phyloP scores from a whole-genome alignment of 192 early-diverging fungal species.

The Linnemannia schmuckeri region DNA sequence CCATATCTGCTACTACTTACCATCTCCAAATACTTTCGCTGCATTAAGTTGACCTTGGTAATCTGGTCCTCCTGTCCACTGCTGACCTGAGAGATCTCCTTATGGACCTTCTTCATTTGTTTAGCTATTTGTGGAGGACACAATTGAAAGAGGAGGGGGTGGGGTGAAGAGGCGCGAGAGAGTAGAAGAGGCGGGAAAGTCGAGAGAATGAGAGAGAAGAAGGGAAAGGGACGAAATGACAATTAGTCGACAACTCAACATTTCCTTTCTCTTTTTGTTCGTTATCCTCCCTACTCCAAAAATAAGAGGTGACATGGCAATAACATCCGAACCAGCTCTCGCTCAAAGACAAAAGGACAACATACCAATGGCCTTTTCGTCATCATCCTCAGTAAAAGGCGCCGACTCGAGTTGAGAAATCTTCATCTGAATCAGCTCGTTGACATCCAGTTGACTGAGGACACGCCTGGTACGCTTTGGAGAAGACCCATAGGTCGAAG shows the following conservation, averaged over 20 bases:
- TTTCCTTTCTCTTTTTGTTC: background rate
- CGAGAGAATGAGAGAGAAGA: background rate
- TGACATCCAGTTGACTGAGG: slow-evolving; percentile 64
- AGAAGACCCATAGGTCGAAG: background rate
- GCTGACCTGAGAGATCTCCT: slow-evolving; percentile 63
- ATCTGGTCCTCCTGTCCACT: slow-evolving; percentile 62
- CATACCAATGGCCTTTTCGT: slow-evolving; percentile 69
- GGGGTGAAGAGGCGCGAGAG: background rate
- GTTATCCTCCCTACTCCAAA: background rate
- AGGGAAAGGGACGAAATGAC: background rate
- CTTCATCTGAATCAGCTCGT: slow-evolving; percentile 67
- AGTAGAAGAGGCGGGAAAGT: background rate
- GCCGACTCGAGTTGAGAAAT: slow-evolving; percentile 68
- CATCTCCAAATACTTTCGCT: slow-evolving; percentile 71
- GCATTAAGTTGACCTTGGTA: slow-evolving; percentile 62
- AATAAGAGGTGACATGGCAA: background rate
- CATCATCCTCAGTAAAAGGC: slow-evolving; percentile 65
- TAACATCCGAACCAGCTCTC: background rate
- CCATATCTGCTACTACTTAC: slow-evolving; percentile 32
- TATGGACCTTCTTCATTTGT: slow-evolving; percentile 70
- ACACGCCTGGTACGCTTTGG: slow-evolving; percentile 48
- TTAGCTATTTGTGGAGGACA: slow-evolving; percentile 59
- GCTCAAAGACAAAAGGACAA: background rate
- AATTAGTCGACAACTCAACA: background rate
- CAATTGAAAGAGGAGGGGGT: background rate